Evolutionary conservation across 768 basidiomycete genomes (phyloP), one percentile per base, ranked within the genome.

Genomic region (Tulasnella sp.): DNA sequence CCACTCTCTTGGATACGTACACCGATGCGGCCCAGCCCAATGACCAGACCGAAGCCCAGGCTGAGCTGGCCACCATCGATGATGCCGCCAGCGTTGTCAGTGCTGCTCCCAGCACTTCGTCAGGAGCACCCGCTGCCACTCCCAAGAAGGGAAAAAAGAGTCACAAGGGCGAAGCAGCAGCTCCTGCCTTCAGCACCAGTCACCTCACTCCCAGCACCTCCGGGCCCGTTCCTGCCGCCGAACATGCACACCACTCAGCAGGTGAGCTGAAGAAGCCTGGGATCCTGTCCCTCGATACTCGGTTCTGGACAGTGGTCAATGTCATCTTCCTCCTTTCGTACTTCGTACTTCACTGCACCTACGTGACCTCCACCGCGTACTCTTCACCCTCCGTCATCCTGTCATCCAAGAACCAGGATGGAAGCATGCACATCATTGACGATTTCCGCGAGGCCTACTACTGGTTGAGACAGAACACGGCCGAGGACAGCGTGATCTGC

Each of bases 381-480:
- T 98, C 96, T 5, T 97, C 93, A 0, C 96, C 96, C 0, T 97
- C 93, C 25, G 96, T 98, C 62, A 94, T 99, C 4, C 76, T 98
- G 60, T 82, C 93, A 0, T 90, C 89, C 4, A 72, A 74, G 1
- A 80, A 78, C 58, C 74, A 78, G 0, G 94, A 98, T 66, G 96
- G 96, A 19, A 84, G 80, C 59, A 85, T 90, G 68, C 83, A 92
- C 70, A 88, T 98, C 66, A 98, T 99, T 66, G 96, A 99, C 67
- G 96, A 99, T 70, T 99, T 97, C 83, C 80, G 96, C 60, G 96
- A 98, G 74, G 96, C 96, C 11, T 98, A 99, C 71, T 97, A 98
- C 68, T 99, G 96, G 96, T 71, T 99, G 49, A 78, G 96, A 53
- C 87, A 93, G 73, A 99, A 98, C 73, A 99, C 96, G 2, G 78